Conservation (phyloP, 1,284 basidiomycete species). For the Cryptococcus maquisensis region DNA sequence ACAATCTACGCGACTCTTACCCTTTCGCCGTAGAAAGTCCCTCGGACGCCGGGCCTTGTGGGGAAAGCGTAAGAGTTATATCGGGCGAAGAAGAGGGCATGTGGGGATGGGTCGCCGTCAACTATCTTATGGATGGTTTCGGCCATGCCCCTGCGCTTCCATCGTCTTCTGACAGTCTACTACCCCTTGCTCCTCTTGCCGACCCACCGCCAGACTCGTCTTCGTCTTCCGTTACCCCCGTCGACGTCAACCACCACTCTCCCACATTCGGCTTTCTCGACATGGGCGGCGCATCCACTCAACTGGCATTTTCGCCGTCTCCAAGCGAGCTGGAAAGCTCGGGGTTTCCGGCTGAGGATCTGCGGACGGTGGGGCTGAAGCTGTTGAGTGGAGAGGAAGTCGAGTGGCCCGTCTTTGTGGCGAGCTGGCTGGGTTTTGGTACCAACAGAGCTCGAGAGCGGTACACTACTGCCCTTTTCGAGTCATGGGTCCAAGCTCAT, state of each 20-base stretch:
- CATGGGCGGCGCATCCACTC: slow-evolving; percentile 98
- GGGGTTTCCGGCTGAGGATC: slow-evolving; percentile 53
- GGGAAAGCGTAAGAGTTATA: slow-evolving; percentile 87
- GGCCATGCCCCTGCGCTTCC: slow-evolving; percentile 49
- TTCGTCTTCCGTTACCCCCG: slow-evolving; percentile 34
- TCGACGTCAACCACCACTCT: slow-evolving; percentile 47
- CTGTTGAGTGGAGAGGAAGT: slow-evolving; percentile 82
- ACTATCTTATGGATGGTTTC: slow-evolving; percentile 99
- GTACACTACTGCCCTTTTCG: slow-evolving; percentile 69
- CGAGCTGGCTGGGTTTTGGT: slow-evolving; percentile 97
- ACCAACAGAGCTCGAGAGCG: slow-evolving; percentile 93
- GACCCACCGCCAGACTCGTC: slow-evolving; percentile 30
- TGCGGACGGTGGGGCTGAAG: slow-evolving; percentile 76
- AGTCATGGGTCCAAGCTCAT: slow-evolving; percentile 52
- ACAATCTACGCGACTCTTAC: slow-evolving; percentile 67
- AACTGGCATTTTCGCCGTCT: slow-evolving; percentile 83
- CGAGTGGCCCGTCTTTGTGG: slow-evolving; percentile 89
- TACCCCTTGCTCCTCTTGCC: slow-evolving; percentile 40
- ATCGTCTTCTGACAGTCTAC: slow-evolving; percentile 15
- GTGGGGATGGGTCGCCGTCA: slow-evolving; percentile 98
- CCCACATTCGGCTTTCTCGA: slow-evolving; percentile 97
- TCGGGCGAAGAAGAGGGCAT: slow-evolving; percentile 97
- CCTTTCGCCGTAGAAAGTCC: slow-evolving; percentile 48
- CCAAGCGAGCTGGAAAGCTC: slow-evolving; percentile 55
- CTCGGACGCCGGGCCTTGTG: slow-evolving; percentile 69